A percentile compares a stretch with the other conserved stretches of the same genome.
These are phyloP conservation scores for Dimocarpus longan DNA, from an alignment of 345 rosid species.

Conservation along the genomic window DNA sequence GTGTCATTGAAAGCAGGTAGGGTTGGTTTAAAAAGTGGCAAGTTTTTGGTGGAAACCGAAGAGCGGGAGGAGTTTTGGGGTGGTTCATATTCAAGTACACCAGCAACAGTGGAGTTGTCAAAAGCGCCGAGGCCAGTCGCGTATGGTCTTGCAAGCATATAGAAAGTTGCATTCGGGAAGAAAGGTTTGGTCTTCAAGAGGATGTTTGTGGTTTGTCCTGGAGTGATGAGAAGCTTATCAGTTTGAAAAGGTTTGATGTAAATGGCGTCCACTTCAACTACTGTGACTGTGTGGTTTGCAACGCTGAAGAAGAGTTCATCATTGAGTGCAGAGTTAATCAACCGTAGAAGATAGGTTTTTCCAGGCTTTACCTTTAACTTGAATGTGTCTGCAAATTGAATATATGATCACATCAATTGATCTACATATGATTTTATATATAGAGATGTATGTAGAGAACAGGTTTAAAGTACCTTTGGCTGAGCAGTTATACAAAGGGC, in stretches of 20 bases:
- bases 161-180: slow-evolving; percentile 19
- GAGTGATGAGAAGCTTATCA: slow-evolving; percentile 15
- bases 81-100: slow-evolving; percentile 20
- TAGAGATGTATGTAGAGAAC: too few relatives aligned
- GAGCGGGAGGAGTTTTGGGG: background rate
- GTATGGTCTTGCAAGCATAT: slow-evolving; percentile 21
- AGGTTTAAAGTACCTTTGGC: slow-evolving; percentile 23
- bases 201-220: slow-evolving; percentile 24
- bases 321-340: slow-evolving; percentile 39
- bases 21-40: slow-evolving; percentile 15
- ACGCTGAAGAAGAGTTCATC: slow-evolving; percentile 36
- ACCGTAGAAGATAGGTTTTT: slow-evolving; percentile 31
- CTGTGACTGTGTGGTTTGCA: slow-evolving; percentile 23
- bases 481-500: slow-evolving; percentile 44
- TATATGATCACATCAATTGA: background rate
- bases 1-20: slow-evolving; percentile 23
- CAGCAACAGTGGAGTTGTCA: slow-evolving; percentile 26
- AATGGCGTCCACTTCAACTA: slow-evolving; percentile 24
- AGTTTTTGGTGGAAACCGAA: background rate
- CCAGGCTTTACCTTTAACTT: slow-evolving; percentile 26
- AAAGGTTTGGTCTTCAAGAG: slow-evolving; percentile 16
- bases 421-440: too few relatives aligned
- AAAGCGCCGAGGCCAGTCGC: slow-evolving; percentile 20
- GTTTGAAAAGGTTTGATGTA: slow-evolving; percentile 18
- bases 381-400: slow-evolving; percentile 14